Base-by-base conservation (phyloP, 768 basidiomycete species). In the Plicaturopsis crispa region DNA sequence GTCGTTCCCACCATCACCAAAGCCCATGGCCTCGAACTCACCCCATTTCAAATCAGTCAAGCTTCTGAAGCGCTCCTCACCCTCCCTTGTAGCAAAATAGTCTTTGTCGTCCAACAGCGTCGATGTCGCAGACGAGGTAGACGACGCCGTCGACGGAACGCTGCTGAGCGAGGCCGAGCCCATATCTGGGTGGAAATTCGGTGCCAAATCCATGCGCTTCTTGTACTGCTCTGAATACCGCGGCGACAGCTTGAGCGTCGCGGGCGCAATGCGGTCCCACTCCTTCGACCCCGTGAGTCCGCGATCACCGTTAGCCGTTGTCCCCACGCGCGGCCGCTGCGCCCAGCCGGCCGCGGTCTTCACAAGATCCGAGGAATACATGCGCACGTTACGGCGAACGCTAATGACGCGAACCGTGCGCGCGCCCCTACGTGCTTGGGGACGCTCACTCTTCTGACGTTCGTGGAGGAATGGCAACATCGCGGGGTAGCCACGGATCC, bases 1-100 rank as follows among this genome's bases (percentile, higher is more conserved):
- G 46, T 77, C 69, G 33, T 66, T 61, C 1, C 43, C 18, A 22
- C 21, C 35, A 35, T 69, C 66, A 6, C 75, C 74, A 45, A 97
- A 96, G 0, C 92, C 92, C 60, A 78, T 70, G 26, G 71, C 62
- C 66, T 93, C 89, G 51, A 96, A 97, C 54, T 86, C 80, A 5
- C 89, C 89, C 92, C 92, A 96, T 51, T 81, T 84, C 45, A 92
- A 62, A 41, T 94, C 88, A 0, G 89, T 85, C 47, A 93, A 54
- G 43, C 77, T 88, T 39, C 79, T 71, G 61, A 87, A 94, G 8
- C 80, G 69, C 40, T 83, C 84, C 44, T 82, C 82, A 10, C 70
- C 70, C 28, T 67, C 61, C 30, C 69, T 64, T 7, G 41, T 52
- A 45, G 41, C 11, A 44, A 44, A 20, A 31, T 33, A 39, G 3